Conservation (phyloP, 2,329 filamentous ascomycete species). For the Penicillium brevicompactum region DNA sequence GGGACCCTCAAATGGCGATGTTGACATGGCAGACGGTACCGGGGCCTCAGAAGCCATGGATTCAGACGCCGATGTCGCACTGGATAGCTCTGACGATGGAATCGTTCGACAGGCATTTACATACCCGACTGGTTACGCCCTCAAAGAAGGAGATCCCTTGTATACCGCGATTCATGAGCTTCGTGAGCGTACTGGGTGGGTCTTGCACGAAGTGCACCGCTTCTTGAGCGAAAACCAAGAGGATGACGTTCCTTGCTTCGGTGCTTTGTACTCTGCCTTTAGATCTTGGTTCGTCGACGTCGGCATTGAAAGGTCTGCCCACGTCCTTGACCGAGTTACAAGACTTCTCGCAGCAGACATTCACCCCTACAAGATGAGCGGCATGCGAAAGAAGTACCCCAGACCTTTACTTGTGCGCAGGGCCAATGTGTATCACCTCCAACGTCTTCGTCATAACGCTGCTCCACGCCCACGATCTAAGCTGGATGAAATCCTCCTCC, state of each 20-base stretch:
- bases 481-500: slow-evolving; percentile 80
- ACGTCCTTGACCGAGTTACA: slow-evolving; percentile 84
- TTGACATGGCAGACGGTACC: slow-evolving; percentile 50
- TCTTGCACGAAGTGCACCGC: slow-evolving; percentile 79
- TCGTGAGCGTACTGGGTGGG: slow-evolving; percentile 75
- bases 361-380: slow-evolving; percentile 91
- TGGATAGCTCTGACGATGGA: slow-evolving; percentile 61
- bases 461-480: slow-evolving; percentile 83
- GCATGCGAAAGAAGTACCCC: slow-evolving; percentile 88
- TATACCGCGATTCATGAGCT: slow-evolving; percentile 80
- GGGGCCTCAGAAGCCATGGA: slow-evolving; percentile 28
- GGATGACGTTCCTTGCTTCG: slow-evolving; percentile 95
- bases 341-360: slow-evolving; percentile 84
- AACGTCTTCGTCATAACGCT: slow-evolving; percentile 92
- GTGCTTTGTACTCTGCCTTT: slow-evolving; percentile 87
- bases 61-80: slow-evolving; percentile 51
- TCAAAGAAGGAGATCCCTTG: slow-evolving; percentile 63
- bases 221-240: slow-evolving; percentile 85
- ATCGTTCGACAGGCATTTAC: slow-evolving; percentile 78
- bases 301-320: slow-evolving; percentile 91
- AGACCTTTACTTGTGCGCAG: slow-evolving; percentile 88
- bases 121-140: slow-evolving; percentile 84
- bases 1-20: slow-evolving; percentile 44
- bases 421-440: slow-evolving; percentile 90
- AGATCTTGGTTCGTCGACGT: slow-evolving; percentile 97